Base-by-base conservation (phyloP, 371 early-diverging fungal genomes). In the Mycotypha africana region DNA sequence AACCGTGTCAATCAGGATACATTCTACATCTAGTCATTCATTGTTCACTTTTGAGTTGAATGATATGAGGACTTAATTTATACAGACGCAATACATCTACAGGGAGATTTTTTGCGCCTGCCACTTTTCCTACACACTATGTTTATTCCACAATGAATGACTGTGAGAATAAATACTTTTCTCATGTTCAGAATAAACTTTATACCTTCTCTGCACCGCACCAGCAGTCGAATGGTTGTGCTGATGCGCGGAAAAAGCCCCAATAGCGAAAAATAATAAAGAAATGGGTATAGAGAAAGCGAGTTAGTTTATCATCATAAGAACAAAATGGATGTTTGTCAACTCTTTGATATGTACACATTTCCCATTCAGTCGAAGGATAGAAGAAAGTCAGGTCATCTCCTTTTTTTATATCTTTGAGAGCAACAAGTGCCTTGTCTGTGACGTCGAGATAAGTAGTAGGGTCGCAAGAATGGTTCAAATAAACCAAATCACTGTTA, bases 281-380 rank as follows among this genome's bases (percentile, higher is more conserved):
- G 9, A 16, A 36, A 16, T 9, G 19, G 19, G 19, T 38, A 7
- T 11, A 33, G 4, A 33, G 5, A 4, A 33, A 4, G 4, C n/a
- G 15, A 4, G n/a, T 33, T 33, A 33, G 34, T 11, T 33, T 33
- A 4, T n/a, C 6, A 8, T 28, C 30, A 33, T 9, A n/a, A 33
- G 15, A 28, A 28, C 5, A 28, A 28, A 28, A 28, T 5, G 28
- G 8, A 8, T 11, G 5, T 5, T 28, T 28, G 8, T 8, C 11
- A 28, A 8, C 4, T 38, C 19, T 38, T 38, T 36, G 1, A 19
- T 4, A 39, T 45, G 59, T 61, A 67, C 67, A 79, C 92, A 91
- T 91, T 56, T 85, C 85, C 88, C 88, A 91, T 54, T 91, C 92
- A 23, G 85, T 85, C 14, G 79, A 76, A 21, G 89, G 89, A 53